These are phyloP conservation scores for Gamarada debralockiae DNA, from an alignment of 495 filamentous ascomycete genomes.

Conservation along the genomic window DNA sequence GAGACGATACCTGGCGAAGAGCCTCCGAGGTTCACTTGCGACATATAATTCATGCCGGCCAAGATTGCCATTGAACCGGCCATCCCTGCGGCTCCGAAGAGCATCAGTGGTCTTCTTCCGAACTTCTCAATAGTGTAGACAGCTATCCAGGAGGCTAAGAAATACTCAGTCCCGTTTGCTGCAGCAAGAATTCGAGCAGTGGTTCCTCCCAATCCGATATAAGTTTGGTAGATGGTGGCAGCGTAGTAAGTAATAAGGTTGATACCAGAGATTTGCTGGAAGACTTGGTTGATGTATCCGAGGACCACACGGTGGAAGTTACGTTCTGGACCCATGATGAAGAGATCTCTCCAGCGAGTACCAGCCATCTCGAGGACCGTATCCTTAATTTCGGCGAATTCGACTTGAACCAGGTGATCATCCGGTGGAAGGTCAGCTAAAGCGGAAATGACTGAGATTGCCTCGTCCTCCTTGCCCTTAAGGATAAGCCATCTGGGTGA, in stretches of 20 bases:
- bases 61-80: conserved; percentile 63
- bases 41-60: conserved; percentile 37
- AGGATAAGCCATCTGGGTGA: conserved; percentile 69
- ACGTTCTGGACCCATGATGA: conserved; percentile 67
- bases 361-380: conserved; percentile 68
- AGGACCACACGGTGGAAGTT: conserved; percentile 70
- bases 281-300: conserved; percentile 50
- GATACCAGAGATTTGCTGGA: conserved; percentile 77
- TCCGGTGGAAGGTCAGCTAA: conserved; percentile 48
- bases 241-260: conserved; percentile 76
- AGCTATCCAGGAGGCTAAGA: conserved; percentile 66
- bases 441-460: conserved; percentile 56
- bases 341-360: conserved; percentile 62
- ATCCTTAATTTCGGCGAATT: conserved; percentile 71
- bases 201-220: conserved; percentile 47
- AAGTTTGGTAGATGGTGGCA: conserved; percentile 56
- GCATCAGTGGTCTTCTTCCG: conserved; percentile 67
- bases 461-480: conserved; percentile 63
- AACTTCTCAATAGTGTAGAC: conserved; percentile 67
- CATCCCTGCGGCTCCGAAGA: conserved; percentile 70
- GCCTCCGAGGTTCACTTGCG: conserved; percentile 29
- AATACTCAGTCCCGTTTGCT: conserved; percentile 71
- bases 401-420: conserved; percentile 53
- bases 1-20: conserved; percentile 36
- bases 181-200: conserved; percentile 65